A percentile compares a stretch with the other conserved stretches of the same genome.
Conservation (phyloP, 192 early-diverging fungal species). For the Helicostylum pulchrum region DNA sequence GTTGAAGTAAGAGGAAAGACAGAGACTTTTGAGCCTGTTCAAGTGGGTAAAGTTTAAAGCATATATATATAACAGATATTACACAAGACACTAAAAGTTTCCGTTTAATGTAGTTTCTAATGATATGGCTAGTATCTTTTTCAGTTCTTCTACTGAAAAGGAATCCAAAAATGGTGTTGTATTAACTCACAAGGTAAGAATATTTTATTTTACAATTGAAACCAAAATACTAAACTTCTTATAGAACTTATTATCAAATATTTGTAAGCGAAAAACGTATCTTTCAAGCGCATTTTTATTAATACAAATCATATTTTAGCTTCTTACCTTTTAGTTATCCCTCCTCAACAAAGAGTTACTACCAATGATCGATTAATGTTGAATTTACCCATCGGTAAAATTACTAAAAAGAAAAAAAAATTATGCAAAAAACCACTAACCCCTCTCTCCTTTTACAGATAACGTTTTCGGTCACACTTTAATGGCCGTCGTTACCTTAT, state of each 20-base stretch:
- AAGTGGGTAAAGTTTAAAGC: slow-evolving; percentile 16
- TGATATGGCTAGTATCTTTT: slow-evolving; percentile 29
- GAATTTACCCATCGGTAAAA: slow-evolving; percentile 40
- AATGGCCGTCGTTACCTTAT: slow-evolving; percentile 32
- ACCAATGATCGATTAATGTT: slow-evolving; percentile 32
- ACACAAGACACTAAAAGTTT: too few relatives aligned
- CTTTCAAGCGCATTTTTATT: too few relatives aligned
- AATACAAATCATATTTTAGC: slow-evolving; percentile 20
- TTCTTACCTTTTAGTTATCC: slow-evolving; percentile 28
- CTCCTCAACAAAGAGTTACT: slow-evolving; percentile 32
- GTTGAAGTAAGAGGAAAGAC: slow-evolving; percentile 9
- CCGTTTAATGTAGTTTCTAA: slow-evolving; percentile 19
- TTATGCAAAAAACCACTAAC: neutral
- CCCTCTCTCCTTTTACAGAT: slow-evolving; percentile 16
- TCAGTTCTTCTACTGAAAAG: slow-evolving; percentile 16
- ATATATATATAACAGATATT: too few relatives aligned
- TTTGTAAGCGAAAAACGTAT: neutral
- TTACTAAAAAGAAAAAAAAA: neutral
- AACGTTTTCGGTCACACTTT: slow-evolving; percentile 35
- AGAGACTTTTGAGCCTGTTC: slow-evolving; percentile 9
- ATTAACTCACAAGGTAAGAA: slow-evolving; percentile 35
- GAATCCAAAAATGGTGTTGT: slow-evolving; percentile 24
- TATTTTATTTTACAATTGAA: neutral
- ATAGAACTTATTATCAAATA: slow-evolving; percentile 12
- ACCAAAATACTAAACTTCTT: neutral